phyloP scores from a whole-genome alignment of 306 rosid species.

The Cucumis melo region DNA sequence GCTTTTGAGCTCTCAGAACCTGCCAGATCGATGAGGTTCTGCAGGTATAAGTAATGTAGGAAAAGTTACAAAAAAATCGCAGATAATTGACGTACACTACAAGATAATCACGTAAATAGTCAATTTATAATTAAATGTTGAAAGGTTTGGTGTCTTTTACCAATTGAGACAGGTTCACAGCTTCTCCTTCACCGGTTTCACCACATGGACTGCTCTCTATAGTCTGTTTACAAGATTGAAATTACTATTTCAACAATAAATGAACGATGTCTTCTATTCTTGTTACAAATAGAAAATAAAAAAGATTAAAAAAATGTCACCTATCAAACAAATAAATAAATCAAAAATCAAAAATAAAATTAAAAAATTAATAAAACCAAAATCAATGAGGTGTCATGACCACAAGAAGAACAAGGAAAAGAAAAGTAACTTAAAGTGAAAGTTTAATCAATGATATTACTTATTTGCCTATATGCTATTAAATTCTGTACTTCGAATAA shows the following conservation, averaged over 20 bases:
- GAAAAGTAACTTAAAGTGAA: not conserved
- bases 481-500: not conserved
- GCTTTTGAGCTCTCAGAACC: slow-evolving; percentile 99
- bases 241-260: slow-evolving; percentile 1
- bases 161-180: slow-evolving; percentile 86
- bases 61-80: slow-evolving; percentile 18
- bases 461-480: not conserved
- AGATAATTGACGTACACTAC: slow-evolving; percentile 6
- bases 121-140: not conserved
- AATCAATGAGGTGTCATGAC: not conserved
- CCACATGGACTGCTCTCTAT: slow-evolving; percentile 90
- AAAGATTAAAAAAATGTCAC: not conserved
- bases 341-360: not conserved
- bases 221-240: slow-evolving; percentile 44
- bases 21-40: slow-evolving; percentile 99
- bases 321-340: not conserved
- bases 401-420: not conserved
- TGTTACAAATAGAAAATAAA: not conserved
- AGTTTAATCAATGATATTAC: not conserved
- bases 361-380: not conserved
- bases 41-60: slow-evolving; percentile 49
- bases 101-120: slow-evolving; percentile 11
- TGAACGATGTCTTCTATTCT: not conserved
- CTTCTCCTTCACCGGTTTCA: slow-evolving; percentile 84
- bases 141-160: slow-evolving; percentile 26